A percentile compares a stretch with the other conserved stretches of the same genome.
phyloP scores from a whole-genome alignment of 1,139 yeast species.

The Saccharomycopsis hybrid region DNA sequence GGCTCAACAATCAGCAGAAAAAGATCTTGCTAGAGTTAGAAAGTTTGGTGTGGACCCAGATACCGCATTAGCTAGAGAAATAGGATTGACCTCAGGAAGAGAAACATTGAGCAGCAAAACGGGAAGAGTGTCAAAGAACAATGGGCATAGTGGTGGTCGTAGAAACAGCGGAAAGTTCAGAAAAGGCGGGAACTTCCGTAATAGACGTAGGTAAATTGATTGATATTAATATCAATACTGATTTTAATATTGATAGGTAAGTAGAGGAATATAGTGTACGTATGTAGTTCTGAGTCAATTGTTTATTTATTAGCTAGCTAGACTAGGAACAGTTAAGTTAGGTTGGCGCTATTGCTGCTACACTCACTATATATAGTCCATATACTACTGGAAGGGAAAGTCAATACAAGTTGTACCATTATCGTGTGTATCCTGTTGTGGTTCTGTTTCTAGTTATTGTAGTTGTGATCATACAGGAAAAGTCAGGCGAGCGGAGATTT shows the following conservation, averaged over 20 bases:
- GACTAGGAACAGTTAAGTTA: too few relatives aligned
- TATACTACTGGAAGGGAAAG: too few relatives aligned
- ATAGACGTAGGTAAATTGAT: neutral
- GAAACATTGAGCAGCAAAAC: neutral
- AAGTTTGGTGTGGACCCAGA: conserved; percentile 78
- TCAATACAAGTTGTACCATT: too few relatives aligned
- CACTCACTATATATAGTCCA: too few relatives aligned
- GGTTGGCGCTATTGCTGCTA: too few relatives aligned
- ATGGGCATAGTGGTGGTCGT: neutral
- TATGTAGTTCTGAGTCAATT: too few relatives aligned
- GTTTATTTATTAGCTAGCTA: too few relatives aligned
- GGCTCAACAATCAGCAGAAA: conserved; percentile 38
- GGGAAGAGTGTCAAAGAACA: conserved; percentile 4
- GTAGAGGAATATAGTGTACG: too few relatives aligned
- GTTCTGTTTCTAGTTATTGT: too few relatives aligned
- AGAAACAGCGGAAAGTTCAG: neutral
- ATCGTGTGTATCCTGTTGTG: too few relatives aligned
- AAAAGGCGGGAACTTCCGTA: neutral
- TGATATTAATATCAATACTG: neutral
- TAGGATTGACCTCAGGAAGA: conserved; percentile 40
- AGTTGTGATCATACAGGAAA: too few relatives aligned
- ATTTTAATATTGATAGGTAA: neutral
- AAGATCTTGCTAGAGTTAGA: conserved; percentile 63
- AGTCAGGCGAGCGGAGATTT: too few relatives aligned
- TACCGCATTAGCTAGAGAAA: conserved; percentile 60